Evolutionary conservation across 345 rosid genomes (phyloP), one percentile per base, ranked within the genome.

Genomic region (Raphanus sativus): DNA sequence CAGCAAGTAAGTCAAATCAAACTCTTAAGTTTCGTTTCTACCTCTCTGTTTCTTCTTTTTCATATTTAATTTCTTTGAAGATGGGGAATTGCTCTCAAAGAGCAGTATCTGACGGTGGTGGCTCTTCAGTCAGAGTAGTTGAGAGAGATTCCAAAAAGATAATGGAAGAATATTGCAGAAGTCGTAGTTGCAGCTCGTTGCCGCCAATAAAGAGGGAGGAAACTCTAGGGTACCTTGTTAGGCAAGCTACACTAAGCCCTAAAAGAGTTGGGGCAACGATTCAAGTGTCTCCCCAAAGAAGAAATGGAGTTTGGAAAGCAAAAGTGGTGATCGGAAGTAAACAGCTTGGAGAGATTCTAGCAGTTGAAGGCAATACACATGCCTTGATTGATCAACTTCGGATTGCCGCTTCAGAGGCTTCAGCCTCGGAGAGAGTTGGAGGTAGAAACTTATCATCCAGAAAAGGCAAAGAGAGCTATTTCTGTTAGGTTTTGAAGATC

Each of bases 241-340:
- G 86, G 1, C 75, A 83, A 12, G 71, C 58, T 8, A 80, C 34
- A 25, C 1, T 10, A 72, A 67, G 71, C 74, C 77, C 81, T 66
- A 73, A 45, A 78, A 68, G 77, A 48, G 56, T 33, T 11, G 64
- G 36, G 2, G 6, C 32, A 6, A 77, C 52, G 30, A 67, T 89
- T 25, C 83, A 85, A 75, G 90, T 83, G 34, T 83, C 89, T 72
- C 89, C 94, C 0, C 21, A 21, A 21, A 21, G 21, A 29, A 81
- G 84, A 76, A 77, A 90, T 0, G 96, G 94, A 4, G 89, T 90
- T 30, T 90, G 92, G 96, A 90, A 82, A 78, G 96, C 90, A 67
- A 92, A 87, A 72, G 48, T 90, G 74, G 87, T 82, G 80, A 89
- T 92, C n/a, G 80, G 76, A 50, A 77, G 86, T 1, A 81, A 84